These are phyloP conservation scores for Tillandsia leiboldiana DNA, from an alignment of 176 grass and related monocot genomes.

Conservation along the genomic window DNA sequence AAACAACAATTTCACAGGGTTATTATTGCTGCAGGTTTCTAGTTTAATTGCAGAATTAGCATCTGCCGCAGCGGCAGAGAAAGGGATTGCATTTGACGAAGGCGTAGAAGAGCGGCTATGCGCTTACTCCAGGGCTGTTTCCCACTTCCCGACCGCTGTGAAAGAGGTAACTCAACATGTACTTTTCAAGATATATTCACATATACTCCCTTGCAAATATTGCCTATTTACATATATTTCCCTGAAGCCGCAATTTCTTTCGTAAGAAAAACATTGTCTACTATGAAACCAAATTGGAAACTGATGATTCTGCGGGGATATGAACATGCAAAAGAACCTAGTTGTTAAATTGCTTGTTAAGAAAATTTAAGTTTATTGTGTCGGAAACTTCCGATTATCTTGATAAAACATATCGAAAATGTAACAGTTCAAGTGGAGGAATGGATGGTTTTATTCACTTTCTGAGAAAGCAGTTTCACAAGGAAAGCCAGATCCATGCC, in stretches of 20 bases:
- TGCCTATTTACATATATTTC: no score
- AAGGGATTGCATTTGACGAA: constrained; percentile 48
- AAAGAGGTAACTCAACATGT: constrained; percentile 57
- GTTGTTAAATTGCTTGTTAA: no score
- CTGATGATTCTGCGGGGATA: no score
- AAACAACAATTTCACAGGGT: constrained; percentile 4
- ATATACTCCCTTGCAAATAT: no score
- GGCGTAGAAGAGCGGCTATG: constrained; percentile 71
- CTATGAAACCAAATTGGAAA: no score
- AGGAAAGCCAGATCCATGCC: constrained; percentile 69
- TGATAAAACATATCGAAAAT: background rate
- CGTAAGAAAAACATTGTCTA: no score
- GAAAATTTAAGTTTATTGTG: background rate
- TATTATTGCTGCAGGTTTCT: constrained; percentile 37
- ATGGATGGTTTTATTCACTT: constrained; percentile 84
- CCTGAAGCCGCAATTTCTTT: no score
- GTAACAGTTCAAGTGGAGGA: constrained; percentile 93
- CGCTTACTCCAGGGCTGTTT: constrained; percentile 75
- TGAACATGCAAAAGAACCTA: no score
- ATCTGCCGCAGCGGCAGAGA: constrained; percentile 50
- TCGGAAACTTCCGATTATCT: background rate
- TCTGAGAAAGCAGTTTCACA: constrained; percentile 55
- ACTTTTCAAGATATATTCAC: background rate
- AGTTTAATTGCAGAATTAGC: constrained; percentile 65
- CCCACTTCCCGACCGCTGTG: constrained; percentile 85